phyloP scores from a whole-genome alignment of 495 filamentous ascomycete species.

The Aspergillus ostianus region DNA sequence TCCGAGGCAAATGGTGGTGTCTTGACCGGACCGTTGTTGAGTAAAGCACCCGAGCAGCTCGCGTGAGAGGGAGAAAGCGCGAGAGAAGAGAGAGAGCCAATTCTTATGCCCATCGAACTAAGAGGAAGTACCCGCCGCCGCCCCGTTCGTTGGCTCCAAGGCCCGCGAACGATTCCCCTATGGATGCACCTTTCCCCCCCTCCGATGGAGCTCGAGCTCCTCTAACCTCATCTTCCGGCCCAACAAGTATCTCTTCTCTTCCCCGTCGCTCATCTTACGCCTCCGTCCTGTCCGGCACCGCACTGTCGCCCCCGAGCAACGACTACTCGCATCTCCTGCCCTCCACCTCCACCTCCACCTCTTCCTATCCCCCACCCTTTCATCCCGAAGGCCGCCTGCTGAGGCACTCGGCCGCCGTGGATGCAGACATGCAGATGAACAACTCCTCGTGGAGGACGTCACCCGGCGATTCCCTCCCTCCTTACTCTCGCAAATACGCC shows the following conservation, averaged over 20 bases:
- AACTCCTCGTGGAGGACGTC: conserved; percentile 39
- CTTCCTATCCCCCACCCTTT: conserved; percentile 38
- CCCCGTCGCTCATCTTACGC: conserved; percentile 70
- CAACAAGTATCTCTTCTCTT: conserved; percentile 41
- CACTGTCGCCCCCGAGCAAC: conserved; percentile 46
- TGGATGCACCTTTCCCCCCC: conserved; percentile 47
- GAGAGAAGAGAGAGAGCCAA: conserved; percentile 9
- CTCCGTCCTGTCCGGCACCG: conserved; percentile 72
- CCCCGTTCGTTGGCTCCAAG: conserved; percentile 18
- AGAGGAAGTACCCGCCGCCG: conserved; percentile 13
- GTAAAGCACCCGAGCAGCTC: conserved; percentile 14
- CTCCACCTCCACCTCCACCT: conserved; percentile 44
- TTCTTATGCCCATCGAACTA: conserved; percentile 9
- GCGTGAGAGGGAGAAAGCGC: too few species aligned
- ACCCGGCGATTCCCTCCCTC: conserved; percentile 42
- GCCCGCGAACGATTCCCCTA: conserved; percentile 28
- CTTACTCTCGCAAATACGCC: conserved; percentile 63
- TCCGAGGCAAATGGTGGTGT: background rate
- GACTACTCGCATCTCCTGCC: conserved; percentile 61
- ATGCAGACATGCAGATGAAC: conserved; percentile 49
- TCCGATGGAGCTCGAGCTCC: conserved; percentile 47
- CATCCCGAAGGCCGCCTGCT: conserved; percentile 35
- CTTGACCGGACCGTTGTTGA: background rate
- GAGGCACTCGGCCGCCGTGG: conserved; percentile 38
- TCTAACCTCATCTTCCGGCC: conserved; percentile 32